These are phyloP conservation scores for Saururus chinensis DNA, from an alignment of 164 flowering plant species.

Conservation along the genomic window DNA sequence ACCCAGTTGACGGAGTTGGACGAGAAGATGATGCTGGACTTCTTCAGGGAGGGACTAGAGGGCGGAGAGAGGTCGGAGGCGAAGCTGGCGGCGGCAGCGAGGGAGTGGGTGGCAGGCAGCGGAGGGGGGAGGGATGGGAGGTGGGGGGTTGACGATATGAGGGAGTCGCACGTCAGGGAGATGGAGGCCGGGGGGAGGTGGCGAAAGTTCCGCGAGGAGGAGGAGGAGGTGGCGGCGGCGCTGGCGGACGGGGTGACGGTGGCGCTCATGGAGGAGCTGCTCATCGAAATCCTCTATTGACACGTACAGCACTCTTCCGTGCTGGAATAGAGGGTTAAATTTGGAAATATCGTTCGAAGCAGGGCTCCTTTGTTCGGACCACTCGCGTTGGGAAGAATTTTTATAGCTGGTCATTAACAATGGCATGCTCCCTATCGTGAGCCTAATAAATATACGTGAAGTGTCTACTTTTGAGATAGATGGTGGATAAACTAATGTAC, in stretches of 20 bases:
- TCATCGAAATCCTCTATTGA: constrained; percentile 21
- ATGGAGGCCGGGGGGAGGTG: constrained; percentile 46
- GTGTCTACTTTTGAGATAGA: no score
- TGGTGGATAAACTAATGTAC: no score
- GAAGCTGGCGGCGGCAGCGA: constrained; percentile 24
- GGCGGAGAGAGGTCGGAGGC: neutral
- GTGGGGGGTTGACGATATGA: constrained; percentile 31
- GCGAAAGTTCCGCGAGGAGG: constrained; percentile 30
- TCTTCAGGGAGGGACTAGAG: constrained; percentile 24
- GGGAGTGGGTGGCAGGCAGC: constrained; percentile 36
- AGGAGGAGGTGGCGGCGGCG: constrained; percentile 24
- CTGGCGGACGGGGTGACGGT: constrained; percentile 29
- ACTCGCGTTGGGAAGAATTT: no score
- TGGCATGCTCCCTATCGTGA: no score
- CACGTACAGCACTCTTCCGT: no score
- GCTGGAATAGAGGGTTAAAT: no score
- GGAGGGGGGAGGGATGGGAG: constrained; percentile 12
- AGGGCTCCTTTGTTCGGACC: no score
- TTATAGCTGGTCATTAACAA: no score
- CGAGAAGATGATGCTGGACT: constrained; percentile 36
- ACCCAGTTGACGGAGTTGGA: neutral
- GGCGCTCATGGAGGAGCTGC: constrained; percentile 39
- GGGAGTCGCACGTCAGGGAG: constrained; percentile 28
- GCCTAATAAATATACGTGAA: no score
- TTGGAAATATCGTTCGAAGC: no score